A percentile compares a stretch with the other conserved stretches of the same genome.
Evolutionary conservation across 495 filamentous ascomycete species (phyloP).

Genomic region (Hypoxylon rickii): DNA sequence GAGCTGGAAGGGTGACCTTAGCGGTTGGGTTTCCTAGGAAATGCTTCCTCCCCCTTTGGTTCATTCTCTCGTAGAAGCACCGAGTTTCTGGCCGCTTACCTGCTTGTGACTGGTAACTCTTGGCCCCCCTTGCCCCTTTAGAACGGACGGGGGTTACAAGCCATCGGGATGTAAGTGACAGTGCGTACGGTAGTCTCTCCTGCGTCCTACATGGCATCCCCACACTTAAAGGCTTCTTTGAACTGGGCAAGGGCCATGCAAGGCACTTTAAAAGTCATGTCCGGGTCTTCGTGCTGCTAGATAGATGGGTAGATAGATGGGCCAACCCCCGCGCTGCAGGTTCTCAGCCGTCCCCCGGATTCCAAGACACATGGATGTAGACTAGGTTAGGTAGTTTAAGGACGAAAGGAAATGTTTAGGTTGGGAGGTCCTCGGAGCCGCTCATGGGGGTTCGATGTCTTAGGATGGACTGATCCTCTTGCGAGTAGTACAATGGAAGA

Average conservation of each 20-base stretch:
- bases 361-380: slow-evolving; percentile 30
- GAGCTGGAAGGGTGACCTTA: slow-evolving; percentile 22
- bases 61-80: slow-evolving; percentile 30
- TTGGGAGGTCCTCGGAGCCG: slow-evolving; percentile 17
- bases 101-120: slow-evolving; percentile 31
- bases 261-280: slow-evolving; percentile 25
- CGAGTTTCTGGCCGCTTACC: slow-evolving; percentile 38
- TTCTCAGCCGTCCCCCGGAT: slow-evolving; percentile 30
- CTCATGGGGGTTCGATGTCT: slow-evolving; percentile 15
- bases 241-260: slow-evolving; percentile 12
- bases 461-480: slow-evolving; percentile 15
- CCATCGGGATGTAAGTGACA: slow-evolving; percentile 33
- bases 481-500: slow-evolving; percentile 17
- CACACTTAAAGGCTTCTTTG: slow-evolving; percentile 19
- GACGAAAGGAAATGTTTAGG: slow-evolving; percentile 29
- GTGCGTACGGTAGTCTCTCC: slow-evolving; percentile 16
- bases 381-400: slow-evolving; percentile 10
- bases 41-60: slow-evolving; percentile 14
- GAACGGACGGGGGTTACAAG: slow-evolving; percentile 32
- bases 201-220: slow-evolving; percentile 16
- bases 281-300: slow-evolving; percentile 31
- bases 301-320: slow-evolving; percentile 27
- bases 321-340: slow-evolving; percentile 33
- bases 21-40: slow-evolving; percentile 24
- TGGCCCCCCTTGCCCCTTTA: slow-evolving; percentile 25